These are phyloP conservation scores for Hemileia vastatrix DNA, from an alignment of 1,284 basidiomycete species.

Conservation along the genomic window DNA sequence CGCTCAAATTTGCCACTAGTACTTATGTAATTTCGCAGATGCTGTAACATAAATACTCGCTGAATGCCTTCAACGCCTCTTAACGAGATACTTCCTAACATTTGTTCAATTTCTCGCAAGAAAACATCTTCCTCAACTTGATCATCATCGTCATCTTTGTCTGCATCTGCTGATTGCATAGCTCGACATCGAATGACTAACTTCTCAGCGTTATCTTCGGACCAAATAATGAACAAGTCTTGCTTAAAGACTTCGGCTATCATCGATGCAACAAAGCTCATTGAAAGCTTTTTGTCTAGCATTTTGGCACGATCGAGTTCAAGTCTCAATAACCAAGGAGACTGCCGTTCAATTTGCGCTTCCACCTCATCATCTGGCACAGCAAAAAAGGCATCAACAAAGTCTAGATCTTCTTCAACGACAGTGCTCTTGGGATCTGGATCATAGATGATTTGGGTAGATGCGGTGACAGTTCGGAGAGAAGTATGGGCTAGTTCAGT, in stretches of 20 bases:
- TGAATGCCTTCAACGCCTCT: slow-evolving; percentile 81
- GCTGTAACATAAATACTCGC: slow-evolving; percentile 86
- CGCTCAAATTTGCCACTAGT: slow-evolving; percentile 48
- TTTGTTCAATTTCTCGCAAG: slow-evolving; percentile 87
- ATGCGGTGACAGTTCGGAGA: slow-evolving; percentile 83
- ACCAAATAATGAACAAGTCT: slow-evolving; percentile 96
- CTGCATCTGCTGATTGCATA: slow-evolving; percentile 48
- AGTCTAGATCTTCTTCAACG: slow-evolving; percentile 90
- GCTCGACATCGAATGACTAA: slow-evolving; percentile 88
- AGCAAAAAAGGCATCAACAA: slow-evolving; percentile 98
- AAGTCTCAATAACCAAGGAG: slow-evolving; percentile 92
- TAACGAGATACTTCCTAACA: slow-evolving; percentile 89
- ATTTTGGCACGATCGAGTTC: slow-evolving; percentile 96
- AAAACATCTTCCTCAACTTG: slow-evolving; percentile 96
- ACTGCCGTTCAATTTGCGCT: slow-evolving; percentile 78
- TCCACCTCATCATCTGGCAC: slow-evolving; percentile 97
- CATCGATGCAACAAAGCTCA: slow-evolving; percentile 87
- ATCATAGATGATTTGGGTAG: slow-evolving; percentile 97
- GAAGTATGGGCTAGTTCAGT: slow-evolving; percentile 92
- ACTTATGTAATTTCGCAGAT: slow-evolving; percentile 61
- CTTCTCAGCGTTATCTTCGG: slow-evolving; percentile 97
- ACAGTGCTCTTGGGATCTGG: slow-evolving; percentile 83
- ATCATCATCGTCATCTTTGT: slow-evolving; percentile 63
- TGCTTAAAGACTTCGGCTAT: slow-evolving; percentile 92
- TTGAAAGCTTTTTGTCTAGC: slow-evolving; percentile 91